A percentile compares a stretch with the other conserved stretches of the same genome.
Conservation (phyloP, 768 basidiomycete species). For the Phanerochaete carnosa region DNA sequence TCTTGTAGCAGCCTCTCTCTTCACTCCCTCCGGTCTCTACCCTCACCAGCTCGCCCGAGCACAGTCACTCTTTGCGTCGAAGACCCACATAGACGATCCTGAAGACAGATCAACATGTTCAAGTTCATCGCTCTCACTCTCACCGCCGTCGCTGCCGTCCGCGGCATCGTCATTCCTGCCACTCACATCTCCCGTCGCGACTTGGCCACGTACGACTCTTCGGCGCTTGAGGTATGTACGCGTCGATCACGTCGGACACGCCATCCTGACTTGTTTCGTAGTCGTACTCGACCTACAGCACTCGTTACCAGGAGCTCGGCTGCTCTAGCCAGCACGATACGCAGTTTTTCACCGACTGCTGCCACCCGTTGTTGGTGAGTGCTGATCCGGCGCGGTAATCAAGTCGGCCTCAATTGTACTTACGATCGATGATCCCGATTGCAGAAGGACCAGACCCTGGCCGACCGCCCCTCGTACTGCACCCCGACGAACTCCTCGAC, state of each 20-base stretch:
- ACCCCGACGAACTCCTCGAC: constrained; percentile 38
- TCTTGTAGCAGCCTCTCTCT: constrained; percentile 23
- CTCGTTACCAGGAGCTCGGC: constrained; percentile 56
- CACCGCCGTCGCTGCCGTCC: constrained; percentile 41
- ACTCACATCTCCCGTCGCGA: constrained; percentile 39
- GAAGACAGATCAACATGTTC: constrained; percentile 24
- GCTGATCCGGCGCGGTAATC: constrained; percentile 1
- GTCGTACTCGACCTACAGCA: constrained; percentile 55
- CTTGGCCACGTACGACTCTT: constrained; percentile 35
- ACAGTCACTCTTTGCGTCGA: constrained; percentile 22
- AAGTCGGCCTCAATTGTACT: not conserved
- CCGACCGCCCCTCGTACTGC: constrained; percentile 50
- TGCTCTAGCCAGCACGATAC: constrained; percentile 38
- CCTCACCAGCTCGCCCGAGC: constrained; percentile 2
- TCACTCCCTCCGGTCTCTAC: constrained; percentile 14
- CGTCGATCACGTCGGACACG: constrained; percentile 2
- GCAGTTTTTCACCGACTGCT: constrained; percentile 62
- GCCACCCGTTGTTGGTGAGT: constrained; percentile 65
- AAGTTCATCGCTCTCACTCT: constrained; percentile 36
- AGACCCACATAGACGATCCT: constrained; percentile 6
- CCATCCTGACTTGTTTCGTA: constrained; percentile 20
- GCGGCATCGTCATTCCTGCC: constrained; percentile 32
- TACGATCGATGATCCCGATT: not conserved
- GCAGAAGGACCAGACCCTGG: constrained; percentile 52
- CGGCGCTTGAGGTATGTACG: constrained; percentile 42